Evolutionary conservation across 495 filamentous ascomycete species (phyloP).

Genomic region (Neurospora hispaniola): DNA sequence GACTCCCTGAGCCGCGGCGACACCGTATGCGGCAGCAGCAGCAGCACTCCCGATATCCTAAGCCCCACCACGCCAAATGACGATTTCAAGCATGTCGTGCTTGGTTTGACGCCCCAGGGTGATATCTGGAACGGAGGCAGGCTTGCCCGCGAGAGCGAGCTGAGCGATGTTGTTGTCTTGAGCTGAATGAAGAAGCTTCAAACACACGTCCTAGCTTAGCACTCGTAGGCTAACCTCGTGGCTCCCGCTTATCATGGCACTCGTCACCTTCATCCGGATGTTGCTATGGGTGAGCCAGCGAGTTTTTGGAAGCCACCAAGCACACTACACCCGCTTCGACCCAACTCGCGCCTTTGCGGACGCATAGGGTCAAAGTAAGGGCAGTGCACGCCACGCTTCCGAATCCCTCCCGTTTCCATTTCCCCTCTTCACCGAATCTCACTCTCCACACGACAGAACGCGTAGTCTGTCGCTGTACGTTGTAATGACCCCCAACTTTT

Average conservation of each 20-base stretch:
- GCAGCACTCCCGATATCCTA: slow-evolving; percentile 27
- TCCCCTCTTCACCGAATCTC: not conserved
- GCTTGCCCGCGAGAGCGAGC: slow-evolving; percentile 15
- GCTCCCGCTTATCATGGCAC: not conserved
- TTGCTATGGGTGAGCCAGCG: not conserved
- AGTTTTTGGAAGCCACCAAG: not conserved
- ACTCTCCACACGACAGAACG: not conserved
- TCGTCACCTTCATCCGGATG: not conserved
- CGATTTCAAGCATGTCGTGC: slow-evolving; percentile 12
- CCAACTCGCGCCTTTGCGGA: not conserved
- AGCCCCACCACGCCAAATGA: slow-evolving; percentile 29
- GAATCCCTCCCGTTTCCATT: not conserved
- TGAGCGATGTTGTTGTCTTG: slow-evolving; percentile 21
- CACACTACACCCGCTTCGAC: not conserved
- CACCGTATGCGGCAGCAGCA: slow-evolving; percentile 24
- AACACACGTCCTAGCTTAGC: not conserved
- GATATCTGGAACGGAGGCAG: slow-evolving; percentile 23
- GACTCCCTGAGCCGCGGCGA: slow-evolving; percentile 27
- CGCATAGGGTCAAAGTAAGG: not conserved
- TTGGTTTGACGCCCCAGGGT: slow-evolving; percentile 16
- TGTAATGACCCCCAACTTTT: not conserved
- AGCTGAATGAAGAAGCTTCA: slow-evolving; percentile 9
- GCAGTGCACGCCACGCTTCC: not conserved
- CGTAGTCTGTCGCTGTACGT: not conserved
- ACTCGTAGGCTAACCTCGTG: not conserved